Base-by-base conservation (phyloP, 192 early-diverging fungal genomes). In the Anaeromyces robustus region DNA sequence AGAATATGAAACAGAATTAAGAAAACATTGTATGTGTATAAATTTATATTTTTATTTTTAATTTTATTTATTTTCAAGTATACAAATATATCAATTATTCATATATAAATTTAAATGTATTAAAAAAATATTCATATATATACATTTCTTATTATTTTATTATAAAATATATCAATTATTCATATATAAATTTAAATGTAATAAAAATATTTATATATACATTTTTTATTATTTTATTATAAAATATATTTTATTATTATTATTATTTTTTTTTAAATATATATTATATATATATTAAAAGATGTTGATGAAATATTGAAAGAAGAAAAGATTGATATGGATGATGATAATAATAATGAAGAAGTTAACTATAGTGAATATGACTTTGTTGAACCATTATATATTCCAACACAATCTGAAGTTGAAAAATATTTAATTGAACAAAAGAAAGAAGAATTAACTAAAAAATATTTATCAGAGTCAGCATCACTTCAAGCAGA, bases 1-100 rank as follows among this genome's bases (percentile, higher is more conserved):
- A 59, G 92, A 89, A 80, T 95, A 93, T 83, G 95, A 96, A 84
- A 83, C 88, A 22, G 87, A 89, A 77, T 86, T 89, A 59, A 91
- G 94, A 52, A 83, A 87, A 43, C 80, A 86, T 29, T 81, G 80
- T 88, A 84, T n/a, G 78, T 77, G 14, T 30, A 14, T 14, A 14
- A 80, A 30, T 80, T 13, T 77, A 14, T 14, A 13, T 13, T 13
- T 13, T 30, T 30, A 13, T 78, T 31, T 13, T 30, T 31, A 30
- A 14, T 30, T 13, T 7, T 29, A 77, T 30, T 30, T 7, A 29
- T n/a, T n/a, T n/a, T n/a, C n/a, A n/a, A n/a, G n/a, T n/a, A n/a
- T n/a, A n/a, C n/a, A n/a, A n/a, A n/a, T n/a, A n/a, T n/a, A n/a
- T n/a, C n/a, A n/a, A n/a, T n/a, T n/a, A n/a, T n/a, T n/a, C n/a